Base-by-base conservation (phyloP, 176 grass and related monocot genomes). In the Tillandsia fasciculata region DNA sequence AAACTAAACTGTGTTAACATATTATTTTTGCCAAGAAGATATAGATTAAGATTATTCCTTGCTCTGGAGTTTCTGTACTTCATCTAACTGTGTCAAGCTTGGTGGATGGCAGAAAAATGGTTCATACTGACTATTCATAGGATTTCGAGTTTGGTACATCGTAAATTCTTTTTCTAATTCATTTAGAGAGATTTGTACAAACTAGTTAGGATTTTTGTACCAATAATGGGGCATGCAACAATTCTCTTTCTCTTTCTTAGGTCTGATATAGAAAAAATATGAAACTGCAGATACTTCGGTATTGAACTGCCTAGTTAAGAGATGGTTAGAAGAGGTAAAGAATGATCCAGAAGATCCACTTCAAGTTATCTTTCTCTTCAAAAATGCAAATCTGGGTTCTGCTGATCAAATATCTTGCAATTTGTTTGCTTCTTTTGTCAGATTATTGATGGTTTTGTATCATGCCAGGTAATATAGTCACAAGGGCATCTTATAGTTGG, bases 321-420 rank as follows among this genome's bases (percentile, higher is more conserved):
- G 78, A 70, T 97, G 94, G 89, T 85, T 87, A 73, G 74, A 92
- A 86, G 89, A 97, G 80, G 66, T 97, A 29, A 90, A 93, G 74
- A 57, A 87, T 77, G 86, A 90, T 56, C 70, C 73, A 77, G 86
- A 92, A 65, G 86, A 92, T 17, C 76, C 67, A 15, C 70, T 83
- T 49, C 79, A 90, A 74, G 86, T 82, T 72, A 76, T 83, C 72
- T 79, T 93, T 81, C 48, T 90, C 50, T 97, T 97, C 69, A 86
- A 81, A 82, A 64, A 76, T 80, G 66, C 82, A 65, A 85, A 87
- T 73, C 11, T 86, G 50, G 83, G 74, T 50, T 85, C 81, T 78
- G 53, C 78, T 49, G 80, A 88, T 77, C 82, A 82, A 79, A 90
- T 93, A 49, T 68, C 49, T 66, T 93, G 94, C 87, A 90, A 81